Conservation (phyloP, 208 protist species). For the Acanthamoeba pearcei region DNA sequence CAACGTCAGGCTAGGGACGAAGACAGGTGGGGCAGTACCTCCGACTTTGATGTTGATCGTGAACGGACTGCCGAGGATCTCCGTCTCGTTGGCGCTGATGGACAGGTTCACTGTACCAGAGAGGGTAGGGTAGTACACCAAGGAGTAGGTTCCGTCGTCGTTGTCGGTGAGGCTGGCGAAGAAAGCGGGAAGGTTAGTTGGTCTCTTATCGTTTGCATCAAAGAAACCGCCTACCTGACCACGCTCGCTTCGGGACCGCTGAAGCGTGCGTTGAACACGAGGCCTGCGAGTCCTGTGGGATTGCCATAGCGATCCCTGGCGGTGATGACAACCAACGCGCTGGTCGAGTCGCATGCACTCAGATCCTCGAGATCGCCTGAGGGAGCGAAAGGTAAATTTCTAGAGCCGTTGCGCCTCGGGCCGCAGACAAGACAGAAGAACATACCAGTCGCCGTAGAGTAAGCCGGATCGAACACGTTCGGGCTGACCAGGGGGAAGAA, state of each 20-base stretch:
- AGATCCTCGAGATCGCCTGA: slow-evolving; percentile 34
- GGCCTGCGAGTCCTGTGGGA: background rate
- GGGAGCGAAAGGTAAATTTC: background rate
- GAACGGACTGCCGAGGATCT: slow-evolving; percentile 58
- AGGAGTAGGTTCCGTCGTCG: slow-evolving; percentile 36
- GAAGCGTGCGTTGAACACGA: slow-evolving; percentile 36
- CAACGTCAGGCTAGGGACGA: background rate
- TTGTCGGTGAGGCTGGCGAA: slow-evolving; percentile 62
- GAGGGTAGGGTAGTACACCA: slow-evolving; percentile 20
- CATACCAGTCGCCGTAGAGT: background rate
- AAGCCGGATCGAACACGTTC: background rate
- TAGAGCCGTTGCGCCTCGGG: background rate
- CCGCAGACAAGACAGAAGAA: background rate
- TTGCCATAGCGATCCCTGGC: slow-evolving; percentile 55
- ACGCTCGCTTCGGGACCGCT: background rate
- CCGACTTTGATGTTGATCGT: slow-evolving; percentile 22
- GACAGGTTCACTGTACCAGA: slow-evolving; percentile 50
- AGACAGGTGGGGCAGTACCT: background rate
- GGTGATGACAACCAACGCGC: slow-evolving; percentile 27
- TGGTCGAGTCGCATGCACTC: background rate
- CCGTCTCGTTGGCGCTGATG: background rate
- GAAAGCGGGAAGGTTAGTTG: background rate
- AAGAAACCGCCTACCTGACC: background rate
- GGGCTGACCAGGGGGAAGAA: slow-evolving; percentile 66
- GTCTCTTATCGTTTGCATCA: no score